Evolutionary conservation across 2,329 filamentous ascomycete genomes (phyloP).

Genomic region (Ascochyta viciae-villosae): DNA sequence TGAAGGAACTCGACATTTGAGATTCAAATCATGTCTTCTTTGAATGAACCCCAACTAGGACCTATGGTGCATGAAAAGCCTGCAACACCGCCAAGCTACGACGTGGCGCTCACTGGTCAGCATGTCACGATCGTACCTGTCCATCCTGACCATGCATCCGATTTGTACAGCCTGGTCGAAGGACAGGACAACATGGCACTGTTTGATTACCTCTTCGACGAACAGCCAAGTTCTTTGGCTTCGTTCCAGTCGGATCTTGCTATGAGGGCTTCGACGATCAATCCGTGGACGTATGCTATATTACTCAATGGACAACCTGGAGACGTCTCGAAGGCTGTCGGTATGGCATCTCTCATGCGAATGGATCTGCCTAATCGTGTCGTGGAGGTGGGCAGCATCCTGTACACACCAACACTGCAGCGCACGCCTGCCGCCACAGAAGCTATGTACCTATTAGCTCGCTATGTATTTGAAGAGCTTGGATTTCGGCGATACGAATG

Average conservation of each 20-base stretch:
- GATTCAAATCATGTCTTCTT: no score
- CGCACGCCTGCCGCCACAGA: conserved; percentile 65
- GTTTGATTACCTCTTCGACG: conserved; percentile 25
- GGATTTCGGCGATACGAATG: conserved; percentile 67
- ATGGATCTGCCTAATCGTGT: conserved; percentile 50
- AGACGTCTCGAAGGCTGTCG: conserved; percentile 7
- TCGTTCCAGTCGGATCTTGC: conserved; percentile 2
- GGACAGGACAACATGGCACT: conserved; percentile 8
- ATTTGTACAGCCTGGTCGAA: conserved; percentile 8
- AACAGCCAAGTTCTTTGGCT: conserved; percentile 13
- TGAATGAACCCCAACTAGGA: neutral
- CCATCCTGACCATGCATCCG: conserved; percentile 6
- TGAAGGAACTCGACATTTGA: no score
- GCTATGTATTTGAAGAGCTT: conserved; percentile 60
- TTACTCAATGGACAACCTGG: neutral
- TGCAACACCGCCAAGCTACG: conserved; percentile 15
- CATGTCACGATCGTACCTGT: conserved; percentile 12
- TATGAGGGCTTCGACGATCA: conserved; percentile 13
- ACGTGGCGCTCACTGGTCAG: conserved; percentile 13
- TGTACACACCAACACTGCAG: conserved; percentile 60
- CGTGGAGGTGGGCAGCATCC: conserved; percentile 65
- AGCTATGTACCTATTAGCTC: conserved; percentile 63
- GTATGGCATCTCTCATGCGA: conserved; percentile 50
- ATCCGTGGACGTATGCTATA: conserved; percentile 25
- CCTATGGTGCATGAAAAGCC: conserved; percentile 1